Conservation (phyloP, 2,329 filamentous ascomycete species). For the Cercospora nicotianae region DNA sequence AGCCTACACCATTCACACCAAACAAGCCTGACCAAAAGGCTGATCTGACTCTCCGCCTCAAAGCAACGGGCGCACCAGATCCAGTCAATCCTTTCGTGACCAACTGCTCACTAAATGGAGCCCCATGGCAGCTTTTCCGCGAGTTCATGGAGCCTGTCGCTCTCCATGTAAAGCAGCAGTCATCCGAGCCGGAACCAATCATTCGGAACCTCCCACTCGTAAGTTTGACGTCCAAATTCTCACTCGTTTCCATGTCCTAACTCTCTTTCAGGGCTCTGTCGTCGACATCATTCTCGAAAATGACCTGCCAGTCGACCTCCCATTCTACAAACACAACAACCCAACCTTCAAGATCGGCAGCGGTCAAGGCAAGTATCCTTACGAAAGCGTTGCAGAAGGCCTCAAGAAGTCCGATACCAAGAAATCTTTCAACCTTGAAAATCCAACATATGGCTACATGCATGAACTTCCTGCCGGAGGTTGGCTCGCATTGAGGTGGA, state of each 20-base stretch:
- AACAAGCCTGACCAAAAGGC: conserved; percentile 13
- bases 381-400: conserved; percentile 12
- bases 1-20: conserved; percentile 17
- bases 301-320: conserved; percentile 17
- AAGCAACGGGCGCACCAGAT: conserved; percentile 25
- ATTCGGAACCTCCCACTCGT: conserved; percentile 15
- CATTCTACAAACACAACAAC: conserved; percentile 30
- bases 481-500: conserved; percentile 26
- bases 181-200: conserved; percentile 22
- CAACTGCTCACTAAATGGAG: conserved; percentile 28
- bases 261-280: conserved; percentile 19
- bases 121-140: conserved; percentile 27
- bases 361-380: conserved; percentile 17
- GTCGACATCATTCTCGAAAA: conserved; percentile 27
- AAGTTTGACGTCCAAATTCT: not conserved
- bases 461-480: conserved; percentile 26
- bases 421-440: conserved; percentile 16
- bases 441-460: conserved; percentile 23
- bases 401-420: not conserved
- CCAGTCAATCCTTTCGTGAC: conserved; percentile 26
- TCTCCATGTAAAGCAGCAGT: conserved; percentile 14
- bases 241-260: not conserved
- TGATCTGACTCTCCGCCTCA: conserved; percentile 24
- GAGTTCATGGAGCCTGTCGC: conserved; percentile 22
- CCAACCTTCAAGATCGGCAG: conserved; percentile 23